Evolutionary conservation across 345 rosid genomes (phyloP).

Genomic region (Cochlearia excelsa): DNA sequence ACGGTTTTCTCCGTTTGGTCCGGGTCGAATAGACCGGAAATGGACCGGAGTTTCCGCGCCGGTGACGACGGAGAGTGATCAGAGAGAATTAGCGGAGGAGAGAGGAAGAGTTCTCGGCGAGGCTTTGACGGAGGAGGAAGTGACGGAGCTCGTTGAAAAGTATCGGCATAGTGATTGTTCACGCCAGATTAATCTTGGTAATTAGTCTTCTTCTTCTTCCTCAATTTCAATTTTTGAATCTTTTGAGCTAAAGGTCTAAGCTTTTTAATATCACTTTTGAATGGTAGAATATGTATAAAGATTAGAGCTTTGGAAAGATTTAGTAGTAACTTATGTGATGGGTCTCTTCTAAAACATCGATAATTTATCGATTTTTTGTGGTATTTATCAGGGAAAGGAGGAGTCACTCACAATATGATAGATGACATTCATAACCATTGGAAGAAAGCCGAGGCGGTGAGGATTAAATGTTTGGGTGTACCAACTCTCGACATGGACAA

Average conservation of each 20-base stretch:
- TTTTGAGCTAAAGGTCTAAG: background rate
- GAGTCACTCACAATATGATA: constrained; percentile 90
- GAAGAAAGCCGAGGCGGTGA: constrained; percentile 85
- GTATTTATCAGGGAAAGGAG: constrained; percentile 56
- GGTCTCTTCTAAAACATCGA: background rate
- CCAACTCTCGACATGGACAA: constrained; percentile 94
- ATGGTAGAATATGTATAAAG: background rate
- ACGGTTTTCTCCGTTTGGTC: constrained; percentile 89
- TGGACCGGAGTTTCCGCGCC: constrained; percentile 85
- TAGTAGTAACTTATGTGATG: background rate
- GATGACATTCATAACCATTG: constrained; percentile 92
- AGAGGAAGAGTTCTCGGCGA: constrained; percentile 54
- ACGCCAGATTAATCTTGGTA: constrained; percentile 83
- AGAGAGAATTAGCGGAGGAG: constrained; percentile 43
- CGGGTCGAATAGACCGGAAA: constrained; percentile 68
- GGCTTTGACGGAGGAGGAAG: constrained; percentile 63
- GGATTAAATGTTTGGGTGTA: constrained; percentile 91
- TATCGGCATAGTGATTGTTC: constrained; percentile 78
- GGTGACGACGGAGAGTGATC: constrained; percentile 36
- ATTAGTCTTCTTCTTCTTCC: constrained; percentile 9
- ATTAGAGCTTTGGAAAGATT: background rate
- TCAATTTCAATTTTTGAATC: constrained; percentile 9
- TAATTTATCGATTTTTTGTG: background rate
- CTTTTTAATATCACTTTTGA: background rate
- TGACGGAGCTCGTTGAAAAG: constrained; percentile 67